Evolutionary conservation across 2,329 filamentous ascomycete genomes (phyloP), one percentile per base, ranked within the genome.

Genomic region (Dactylonectria macrodidyma): DNA sequence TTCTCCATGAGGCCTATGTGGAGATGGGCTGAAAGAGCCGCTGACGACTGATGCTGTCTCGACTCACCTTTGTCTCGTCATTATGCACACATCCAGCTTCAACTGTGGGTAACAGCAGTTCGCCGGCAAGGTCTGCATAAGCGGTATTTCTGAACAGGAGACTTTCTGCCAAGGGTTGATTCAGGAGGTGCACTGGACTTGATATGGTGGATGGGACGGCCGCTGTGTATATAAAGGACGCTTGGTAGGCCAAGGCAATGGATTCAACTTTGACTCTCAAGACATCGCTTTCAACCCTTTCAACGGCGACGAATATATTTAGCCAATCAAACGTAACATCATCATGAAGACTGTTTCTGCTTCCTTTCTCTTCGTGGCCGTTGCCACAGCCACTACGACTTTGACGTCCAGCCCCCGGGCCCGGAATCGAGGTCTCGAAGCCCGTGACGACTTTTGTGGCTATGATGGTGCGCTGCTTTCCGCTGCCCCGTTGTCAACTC

Each of bases 401-500:
- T 33, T 59, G 50, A 59, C 59, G 11, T 50, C 19, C 16, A 64
- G 60, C 67, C 36, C 59, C 2, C 59, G 41, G 4, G 16, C n/a
- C 16, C 41, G 34, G 26, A 51, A 26, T 22, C 30, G 44, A 8
- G 50, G 59, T 61, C 36, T 36, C 50, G 34, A 22, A 38, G 26
- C 55, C 6, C 64, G 67, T 41, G 19, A 41, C 9, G 67, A 70
- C 30, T 65, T 56, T 16, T 70, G 67, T 41, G 67, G 65, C 34
- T 65, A 54, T 12, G 67, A 67, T 19, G 57, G 67, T 68, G 44
- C 16, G 67, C 33, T n/a, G 10, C 22, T 26, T 24, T 9, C n/a
- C 34, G 26, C 41, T 22, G 11, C 30, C 3, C 36, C 19, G 36
- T 14, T 3, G 19, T 11, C 10, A 5, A 30, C 19, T 11, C 12